These are phyloP conservation scores for Diplodia scrobiculata DNA, from an alignment of 2,329 filamentous ascomycete species.

Conservation along the genomic window DNA sequence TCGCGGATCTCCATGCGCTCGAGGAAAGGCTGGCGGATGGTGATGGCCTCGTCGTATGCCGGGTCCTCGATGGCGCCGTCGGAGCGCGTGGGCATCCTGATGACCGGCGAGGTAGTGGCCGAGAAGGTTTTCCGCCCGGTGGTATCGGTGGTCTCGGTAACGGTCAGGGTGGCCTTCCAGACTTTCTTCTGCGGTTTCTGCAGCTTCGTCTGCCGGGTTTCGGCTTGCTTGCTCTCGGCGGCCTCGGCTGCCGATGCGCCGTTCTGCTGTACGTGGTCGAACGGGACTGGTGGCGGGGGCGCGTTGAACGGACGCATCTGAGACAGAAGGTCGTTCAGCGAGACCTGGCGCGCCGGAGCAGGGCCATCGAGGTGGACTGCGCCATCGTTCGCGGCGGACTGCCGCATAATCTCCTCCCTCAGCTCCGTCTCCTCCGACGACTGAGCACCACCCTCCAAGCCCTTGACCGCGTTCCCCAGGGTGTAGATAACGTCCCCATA, in stretches of 20 bases:
- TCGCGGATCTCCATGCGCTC: slow-evolving; percentile 70
- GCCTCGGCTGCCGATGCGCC: slow-evolving; percentile 23
- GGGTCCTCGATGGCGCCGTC: slow-evolving; percentile 38
- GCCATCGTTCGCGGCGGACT: slow-evolving; percentile 39
- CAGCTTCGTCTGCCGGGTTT: slow-evolving; percentile 28
- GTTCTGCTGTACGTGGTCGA: slow-evolving; percentile 36
- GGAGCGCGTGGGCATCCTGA: slow-evolving; percentile 40
- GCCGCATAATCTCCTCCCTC: slow-evolving; percentile 44
- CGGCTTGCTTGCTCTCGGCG: slow-evolving; percentile 44
- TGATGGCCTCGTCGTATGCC: slow-evolving; percentile 40
- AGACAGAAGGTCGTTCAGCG: slow-evolving; percentile 51
- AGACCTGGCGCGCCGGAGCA: slow-evolving; percentile 34
- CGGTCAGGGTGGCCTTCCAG: slow-evolving; percentile 52
- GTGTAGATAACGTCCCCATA: slow-evolving; percentile 54
- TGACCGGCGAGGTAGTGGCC: slow-evolving; percentile 55
- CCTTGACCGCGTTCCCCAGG: slow-evolving; percentile 49
- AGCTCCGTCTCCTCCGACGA: slow-evolving; percentile 42
- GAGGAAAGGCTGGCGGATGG: slow-evolving; percentile 58
- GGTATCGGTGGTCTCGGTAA: slow-evolving; percentile 56
- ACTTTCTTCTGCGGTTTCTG: slow-evolving; percentile 42
- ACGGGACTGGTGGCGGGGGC: slow-evolving; percentile 74
- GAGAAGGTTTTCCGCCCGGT: slow-evolving; percentile 57
- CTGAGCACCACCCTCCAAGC: slow-evolving; percentile 41
- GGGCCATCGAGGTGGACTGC: slow-evolving; percentile 39
- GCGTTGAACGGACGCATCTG: slow-evolving; percentile 74